Evolutionary conservation across 208 protist species (phyloP).

Genomic region (Trypanosoma vivax): DNA sequence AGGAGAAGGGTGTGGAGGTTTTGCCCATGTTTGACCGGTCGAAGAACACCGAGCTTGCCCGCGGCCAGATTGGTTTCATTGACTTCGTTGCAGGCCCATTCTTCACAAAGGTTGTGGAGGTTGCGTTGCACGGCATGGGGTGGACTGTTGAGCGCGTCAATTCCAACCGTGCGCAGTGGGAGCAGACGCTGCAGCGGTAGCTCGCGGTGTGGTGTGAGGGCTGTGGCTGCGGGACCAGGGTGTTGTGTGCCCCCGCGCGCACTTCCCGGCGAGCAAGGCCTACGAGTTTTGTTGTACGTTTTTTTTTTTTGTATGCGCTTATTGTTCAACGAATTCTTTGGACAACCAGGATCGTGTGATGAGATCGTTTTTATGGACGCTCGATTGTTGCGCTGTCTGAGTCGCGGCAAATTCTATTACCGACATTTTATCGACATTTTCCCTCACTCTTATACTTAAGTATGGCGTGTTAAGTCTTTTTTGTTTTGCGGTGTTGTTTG

Average conservation of each 20-base stretch:
- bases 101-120: slow-evolving; percentile 58
- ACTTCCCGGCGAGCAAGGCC: too few species aligned
- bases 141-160: slow-evolving; percentile 70
- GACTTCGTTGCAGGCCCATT: slow-evolving; percentile 79
- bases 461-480: too few species aligned
- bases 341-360: too few species aligned
- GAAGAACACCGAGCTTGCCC: slow-evolving; percentile 77
- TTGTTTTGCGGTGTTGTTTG: too few species aligned
- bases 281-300: too few species aligned
- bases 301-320: too few species aligned
- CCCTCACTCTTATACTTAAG: too few species aligned
- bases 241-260: too few species aligned
- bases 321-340: too few species aligned
- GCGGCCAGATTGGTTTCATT: slow-evolving; percentile 84
- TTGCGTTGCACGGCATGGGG: slow-evolving; percentile 62
- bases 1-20: slow-evolving; percentile 77
- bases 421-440: slow-evolving; percentile 64
- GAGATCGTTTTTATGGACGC: too few species aligned
- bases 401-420: slow-evolving; percentile 21
- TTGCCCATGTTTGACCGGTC: slow-evolving; percentile 84
- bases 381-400: slow-evolving; percentile 16
- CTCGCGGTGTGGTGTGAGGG: too few species aligned
- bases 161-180: slow-evolving; percentile 58
- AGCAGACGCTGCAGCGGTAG: slow-evolving; percentile 45
- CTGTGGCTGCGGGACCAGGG: too few species aligned